Evolutionary conservation across 1,284 basidiomycete species (phyloP), one percentile per base, ranked within the genome.

Genomic region (Athelia sp.): DNA sequence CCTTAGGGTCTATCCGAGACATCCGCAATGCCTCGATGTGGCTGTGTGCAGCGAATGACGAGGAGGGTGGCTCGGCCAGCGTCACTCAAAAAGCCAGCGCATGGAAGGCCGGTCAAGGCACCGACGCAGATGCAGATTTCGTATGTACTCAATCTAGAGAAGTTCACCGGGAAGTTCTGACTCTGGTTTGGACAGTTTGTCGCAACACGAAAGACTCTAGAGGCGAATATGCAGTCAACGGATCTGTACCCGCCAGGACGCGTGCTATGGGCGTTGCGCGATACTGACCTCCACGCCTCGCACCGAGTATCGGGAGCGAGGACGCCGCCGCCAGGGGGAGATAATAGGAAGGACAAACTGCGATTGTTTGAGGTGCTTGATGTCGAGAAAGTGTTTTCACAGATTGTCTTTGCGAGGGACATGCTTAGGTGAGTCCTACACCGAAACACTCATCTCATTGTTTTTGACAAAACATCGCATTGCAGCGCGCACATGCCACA

Each of bases 371-470:
- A 90, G 58, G 86, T 90, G 11, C 61, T 81, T 31, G 81, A 89
- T 52, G 82, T 82, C 10, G 82, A 87, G 64, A 75, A 78, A 54
- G 84, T 90, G 36, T 93, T 91, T 61, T 78, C 76, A 18, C 90
- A 93, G 66, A 82, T 93, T 49, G 77, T 91, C 9, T 91, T 92
- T 64, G 81, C 87, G 22, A 74, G 76, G 59, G 85, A 87, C 60
- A 91, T 93, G 89, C 70, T 93, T 50, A 84, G 80, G 84, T 82
- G 53, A 42, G 76, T n/a, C n/a, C n/a, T n/a, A n/a, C n/a, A n/a
- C n/a, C n/a, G n/a, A n/a, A n/a, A n/a, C n/a, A n/a, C n/a, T n/a
- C n/a, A n/a, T n/a, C n/a, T n/a, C n/a, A n/a, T n/a, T n/a, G n/a
- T n/a, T n/a, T n/a, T n/a, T n/a, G n/a, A n/a, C n/a, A n/a, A n/a